phyloP scores from a whole-genome alignment of 2,329 filamentous ascomycete species.

The Dactylellina haptotyla region DNA sequence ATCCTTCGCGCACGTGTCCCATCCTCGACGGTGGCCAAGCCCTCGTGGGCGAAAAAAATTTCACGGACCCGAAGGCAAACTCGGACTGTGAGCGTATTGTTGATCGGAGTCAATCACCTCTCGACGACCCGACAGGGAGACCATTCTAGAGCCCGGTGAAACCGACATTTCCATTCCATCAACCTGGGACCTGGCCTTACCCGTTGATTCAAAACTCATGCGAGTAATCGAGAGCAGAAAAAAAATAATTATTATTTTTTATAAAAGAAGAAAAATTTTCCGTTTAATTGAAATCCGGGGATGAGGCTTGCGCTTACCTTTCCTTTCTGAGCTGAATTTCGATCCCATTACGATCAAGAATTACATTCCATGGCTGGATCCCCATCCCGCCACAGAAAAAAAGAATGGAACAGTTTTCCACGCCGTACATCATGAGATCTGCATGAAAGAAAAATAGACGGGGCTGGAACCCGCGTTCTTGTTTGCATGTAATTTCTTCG shows the following conservation, averaged over 20 bases:
- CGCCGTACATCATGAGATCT: too few relatives aligned
- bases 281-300: background rate
- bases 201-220: constrained; percentile 83
- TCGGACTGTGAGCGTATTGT: too few relatives aligned
- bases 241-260: too few relatives aligned
- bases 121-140: constrained; percentile 82
- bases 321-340: constrained; percentile 83
- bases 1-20: constrained; percentile 23
- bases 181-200: constrained; percentile 78
- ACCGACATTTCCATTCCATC: constrained; percentile 88
- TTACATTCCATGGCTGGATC: too few relatives aligned
- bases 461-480: too few relatives aligned
- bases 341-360: too few relatives aligned
- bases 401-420: too few relatives aligned
- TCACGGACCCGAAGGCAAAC: too few relatives aligned
- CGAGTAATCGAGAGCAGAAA: too few relatives aligned
- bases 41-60: background rate
- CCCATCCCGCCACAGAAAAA: too few relatives aligned
- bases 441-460: too few relatives aligned
- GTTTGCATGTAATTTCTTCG: too few relatives aligned
- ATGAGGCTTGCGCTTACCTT: constrained; percentile 58
- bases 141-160: constrained; percentile 93
- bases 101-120: constrained; percentile 64
- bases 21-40: constrained; percentile 1
- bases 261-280: background rate